phyloP scores from a whole-genome alignment of 768 basidiomycete genomes.

The Pulveroboletus sp. region DNA sequence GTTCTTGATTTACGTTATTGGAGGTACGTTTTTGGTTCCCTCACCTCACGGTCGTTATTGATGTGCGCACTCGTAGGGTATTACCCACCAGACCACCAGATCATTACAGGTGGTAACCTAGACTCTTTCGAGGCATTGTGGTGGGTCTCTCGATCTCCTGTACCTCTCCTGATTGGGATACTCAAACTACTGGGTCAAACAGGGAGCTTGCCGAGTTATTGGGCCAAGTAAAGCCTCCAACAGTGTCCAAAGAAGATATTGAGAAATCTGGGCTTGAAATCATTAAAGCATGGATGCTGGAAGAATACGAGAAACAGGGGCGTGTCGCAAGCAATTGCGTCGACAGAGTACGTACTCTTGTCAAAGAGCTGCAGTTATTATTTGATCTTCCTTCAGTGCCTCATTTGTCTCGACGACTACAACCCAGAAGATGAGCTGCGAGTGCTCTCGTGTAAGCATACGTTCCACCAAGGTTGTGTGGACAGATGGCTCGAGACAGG shows the following conservation, averaged over 20 bases:
- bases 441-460: constrained; percentile 77
- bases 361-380: background rate
- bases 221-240: constrained; percentile 78
- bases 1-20: constrained; percentile 88
- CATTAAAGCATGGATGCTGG: constrained; percentile 50
- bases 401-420: constrained; percentile 89
- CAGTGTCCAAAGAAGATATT: constrained; percentile 79
- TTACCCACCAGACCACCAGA: constrained; percentile 85
- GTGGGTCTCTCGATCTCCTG: constrained; percentile 36
- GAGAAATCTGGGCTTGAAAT: constrained; percentile 77
- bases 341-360: constrained; percentile 57
- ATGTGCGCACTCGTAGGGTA: constrained; percentile 51
- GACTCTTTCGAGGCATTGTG: constrained; percentile 78
- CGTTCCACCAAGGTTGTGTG: constrained; percentile 86
- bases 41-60: background rate
- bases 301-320: constrained; percentile 53
- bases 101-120: constrained; percentile 74
- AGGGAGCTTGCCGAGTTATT: constrained; percentile 82
- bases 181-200: background rate
- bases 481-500: constrained; percentile 85
- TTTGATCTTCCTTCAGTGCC: constrained; percentile 43
- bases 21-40: constrained; percentile 42
- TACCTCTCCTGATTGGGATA: background rate
- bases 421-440: constrained; percentile 71
- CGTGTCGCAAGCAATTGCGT: constrained; percentile 71